Percentiles rank a stretch among this genome's conserved stretches.
Conservation (phyloP, 2,329 filamentous ascomycete species). For the Botrytis cinerea region DNA sequence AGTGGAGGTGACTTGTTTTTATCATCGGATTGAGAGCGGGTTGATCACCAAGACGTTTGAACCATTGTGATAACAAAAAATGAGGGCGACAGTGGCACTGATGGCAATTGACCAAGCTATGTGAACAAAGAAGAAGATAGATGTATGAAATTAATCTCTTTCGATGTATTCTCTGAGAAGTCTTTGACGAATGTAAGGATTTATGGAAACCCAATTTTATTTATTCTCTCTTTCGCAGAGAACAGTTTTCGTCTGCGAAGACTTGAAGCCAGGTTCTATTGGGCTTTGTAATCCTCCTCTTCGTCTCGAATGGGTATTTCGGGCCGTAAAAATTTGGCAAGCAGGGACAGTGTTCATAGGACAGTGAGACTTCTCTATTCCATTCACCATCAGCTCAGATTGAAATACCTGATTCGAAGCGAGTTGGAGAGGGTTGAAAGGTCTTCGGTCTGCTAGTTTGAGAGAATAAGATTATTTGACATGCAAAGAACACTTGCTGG, state of each 20-base stretch:
- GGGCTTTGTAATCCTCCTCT: not conserved
- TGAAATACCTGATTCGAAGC: not conserved
- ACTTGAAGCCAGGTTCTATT: not conserved
- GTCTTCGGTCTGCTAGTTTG: not conserved
- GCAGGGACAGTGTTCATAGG: not conserved
- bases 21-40: not conserved
- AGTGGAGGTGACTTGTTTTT: not conserved
- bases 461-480: not conserved
- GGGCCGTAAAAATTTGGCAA: not conserved
- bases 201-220: rapidly evolving
- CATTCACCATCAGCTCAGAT: not conserved
- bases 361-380: not conserved
- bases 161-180: not conserved
- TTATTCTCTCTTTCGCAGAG: not conserved
- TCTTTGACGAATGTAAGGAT: not conserved
- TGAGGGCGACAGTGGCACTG: not conserved
- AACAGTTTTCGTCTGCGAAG: not conserved
- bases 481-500: no score
- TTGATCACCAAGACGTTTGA: not conserved
- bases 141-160: not conserved
- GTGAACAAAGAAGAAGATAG: not conserved
- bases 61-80: not conserved
- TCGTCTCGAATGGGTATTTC: not conserved
- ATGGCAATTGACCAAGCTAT: not conserved
- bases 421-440: not conserved